A percentile compares a stretch with the other conserved stretches of the same genome.
Evolutionary conservation across 768 basidiomycete species (phyloP).

Genomic region (Fibroporia radiculosa): DNA sequence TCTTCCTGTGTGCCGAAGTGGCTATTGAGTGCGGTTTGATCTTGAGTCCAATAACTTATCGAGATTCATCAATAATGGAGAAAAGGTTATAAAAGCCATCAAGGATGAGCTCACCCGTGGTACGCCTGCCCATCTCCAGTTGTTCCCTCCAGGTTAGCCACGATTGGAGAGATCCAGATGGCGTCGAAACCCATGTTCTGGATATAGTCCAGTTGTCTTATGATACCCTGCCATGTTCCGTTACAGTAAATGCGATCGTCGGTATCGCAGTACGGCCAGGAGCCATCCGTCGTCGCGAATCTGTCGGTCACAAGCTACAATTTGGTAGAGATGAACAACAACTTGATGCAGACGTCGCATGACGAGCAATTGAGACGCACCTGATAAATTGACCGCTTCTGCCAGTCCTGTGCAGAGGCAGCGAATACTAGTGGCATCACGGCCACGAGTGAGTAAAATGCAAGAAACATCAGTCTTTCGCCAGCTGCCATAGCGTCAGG

Average conservation of each 20-base stretch:
- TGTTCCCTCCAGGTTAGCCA: conserved; percentile 38
- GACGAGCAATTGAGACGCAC: conserved; percentile 22
- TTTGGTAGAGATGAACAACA: too few relatives aligned
- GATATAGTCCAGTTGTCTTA: conserved; percentile 53
- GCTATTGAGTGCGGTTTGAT: conserved; percentile 40
- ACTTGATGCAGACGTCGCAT: too few relatives aligned
- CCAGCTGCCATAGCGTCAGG: too few relatives aligned
- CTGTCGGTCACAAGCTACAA: conserved; percentile 46
- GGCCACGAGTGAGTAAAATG: too few relatives aligned
- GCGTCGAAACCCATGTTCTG: conserved; percentile 56
- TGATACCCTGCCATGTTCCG: conserved; percentile 47
- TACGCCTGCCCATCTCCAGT: conserved; percentile 48
- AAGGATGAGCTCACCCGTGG: conserved; percentile 33
- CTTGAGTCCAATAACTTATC: conserved; percentile 41
- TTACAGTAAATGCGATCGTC: conserved; percentile 44
- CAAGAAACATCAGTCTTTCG: too few relatives aligned
- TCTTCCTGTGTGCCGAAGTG: conserved; percentile 48
- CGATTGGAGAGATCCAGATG: conserved; percentile 51
- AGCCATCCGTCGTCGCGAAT: conserved; percentile 41
- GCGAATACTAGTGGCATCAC: too few relatives aligned
- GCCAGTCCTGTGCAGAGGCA: conserved; percentile 41
- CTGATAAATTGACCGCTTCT: conserved; percentile 48
- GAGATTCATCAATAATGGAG: not conserved
- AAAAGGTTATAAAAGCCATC: not conserved
- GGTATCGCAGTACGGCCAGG: conserved; percentile 36